Percentiles rank a stretch among this genome's conserved stretches.
Evolutionary conservation across 192 early-diverging fungal species (phyloP).

Genomic region (Mortierella hygrophila): DNA sequence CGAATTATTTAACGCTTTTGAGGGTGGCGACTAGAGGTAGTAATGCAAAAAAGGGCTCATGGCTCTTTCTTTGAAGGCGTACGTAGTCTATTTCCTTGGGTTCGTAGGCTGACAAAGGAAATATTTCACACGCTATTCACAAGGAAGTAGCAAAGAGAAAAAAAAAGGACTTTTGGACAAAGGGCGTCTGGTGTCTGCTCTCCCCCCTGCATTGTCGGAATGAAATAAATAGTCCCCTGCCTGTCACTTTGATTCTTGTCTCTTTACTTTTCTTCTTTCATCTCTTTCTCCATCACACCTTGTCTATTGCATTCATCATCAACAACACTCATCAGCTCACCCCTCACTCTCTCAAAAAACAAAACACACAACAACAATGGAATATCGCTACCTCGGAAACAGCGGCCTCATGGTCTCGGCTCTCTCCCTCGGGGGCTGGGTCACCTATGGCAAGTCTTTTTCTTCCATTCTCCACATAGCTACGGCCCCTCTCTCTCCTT

Average conservation of each 20-base stretch:
- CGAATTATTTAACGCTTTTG: not conserved
- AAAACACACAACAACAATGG: constrained; percentile 60
- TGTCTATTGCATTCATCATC: not conserved
- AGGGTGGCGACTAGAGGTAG: not conserved
- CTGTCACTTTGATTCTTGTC: constrained; percentile 16
- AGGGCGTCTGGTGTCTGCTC: not conserved
- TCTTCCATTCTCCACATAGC: not conserved
- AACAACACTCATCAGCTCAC: not conserved
- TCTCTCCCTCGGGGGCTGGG: constrained; percentile 78
- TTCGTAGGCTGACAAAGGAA: not conserved
- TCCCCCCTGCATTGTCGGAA: not conserved
- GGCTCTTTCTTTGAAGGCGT: not conserved
- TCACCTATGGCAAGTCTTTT: constrained; percentile 74
- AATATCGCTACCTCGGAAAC: constrained; percentile 84
- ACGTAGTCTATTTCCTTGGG: not conserved
- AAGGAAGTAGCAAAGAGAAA: not conserved
- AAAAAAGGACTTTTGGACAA: constrained; percentile 1
- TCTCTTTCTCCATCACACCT: not conserved
- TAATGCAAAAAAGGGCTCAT: not conserved
- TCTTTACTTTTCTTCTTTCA: not conserved
- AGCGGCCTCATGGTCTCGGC: constrained; percentile 84
- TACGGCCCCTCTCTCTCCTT: not conserved
- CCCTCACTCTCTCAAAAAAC: too few relatives aligned
- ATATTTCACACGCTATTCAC: not conserved
- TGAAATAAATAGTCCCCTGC: not conserved